phyloP scores from a whole-genome alignment of 371 early-diverging fungal genomes.

The Saksenaea oblongispora region DNA sequence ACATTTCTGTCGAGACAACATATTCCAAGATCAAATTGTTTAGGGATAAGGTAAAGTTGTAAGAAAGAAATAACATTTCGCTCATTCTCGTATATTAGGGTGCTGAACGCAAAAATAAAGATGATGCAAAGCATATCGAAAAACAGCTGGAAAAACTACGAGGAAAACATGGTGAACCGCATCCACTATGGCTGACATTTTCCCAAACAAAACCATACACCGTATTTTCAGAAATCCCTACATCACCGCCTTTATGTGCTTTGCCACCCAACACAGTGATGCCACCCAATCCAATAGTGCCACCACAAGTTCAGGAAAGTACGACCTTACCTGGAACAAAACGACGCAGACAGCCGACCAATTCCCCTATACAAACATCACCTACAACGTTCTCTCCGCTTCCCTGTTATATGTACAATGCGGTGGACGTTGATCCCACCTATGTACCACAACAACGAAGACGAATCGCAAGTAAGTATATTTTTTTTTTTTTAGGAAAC shows the following conservation, averaged over 20 bases:
- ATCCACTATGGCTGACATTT: constrained; percentile 45
- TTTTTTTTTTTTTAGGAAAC: no score
- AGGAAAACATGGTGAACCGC: constrained; percentile 47
- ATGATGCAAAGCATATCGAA: constrained; percentile 64
- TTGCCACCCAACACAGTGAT: background rate
- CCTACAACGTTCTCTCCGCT: background rate
- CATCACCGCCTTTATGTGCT: constrained; percentile 1
- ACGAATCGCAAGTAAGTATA: background rate
- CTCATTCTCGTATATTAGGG: constrained; percentile 32
- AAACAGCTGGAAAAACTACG: constrained; percentile 60
- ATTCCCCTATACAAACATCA: background rate
- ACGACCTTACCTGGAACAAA: background rate
- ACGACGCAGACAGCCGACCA: background rate
- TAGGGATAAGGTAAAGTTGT: constrained; percentile 46
- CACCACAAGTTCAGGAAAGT: background rate
- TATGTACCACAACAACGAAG: constrained; percentile 27
- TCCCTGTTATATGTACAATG: background rate
- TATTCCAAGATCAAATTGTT: constrained; percentile 50
- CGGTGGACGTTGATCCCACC: constrained; percentile 33
- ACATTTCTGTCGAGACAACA: constrained; percentile 28
- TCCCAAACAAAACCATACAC: constrained; percentile 36
- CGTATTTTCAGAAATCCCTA: constrained; percentile 29
- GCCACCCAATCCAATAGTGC: background rate
- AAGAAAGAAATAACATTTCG: background rate
- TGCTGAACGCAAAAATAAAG: constrained; percentile 70